Evolutionary conservation across 2,329 filamentous ascomycete species (phyloP).

Genomic region (Pseudogymnoascus sp.): DNA sequence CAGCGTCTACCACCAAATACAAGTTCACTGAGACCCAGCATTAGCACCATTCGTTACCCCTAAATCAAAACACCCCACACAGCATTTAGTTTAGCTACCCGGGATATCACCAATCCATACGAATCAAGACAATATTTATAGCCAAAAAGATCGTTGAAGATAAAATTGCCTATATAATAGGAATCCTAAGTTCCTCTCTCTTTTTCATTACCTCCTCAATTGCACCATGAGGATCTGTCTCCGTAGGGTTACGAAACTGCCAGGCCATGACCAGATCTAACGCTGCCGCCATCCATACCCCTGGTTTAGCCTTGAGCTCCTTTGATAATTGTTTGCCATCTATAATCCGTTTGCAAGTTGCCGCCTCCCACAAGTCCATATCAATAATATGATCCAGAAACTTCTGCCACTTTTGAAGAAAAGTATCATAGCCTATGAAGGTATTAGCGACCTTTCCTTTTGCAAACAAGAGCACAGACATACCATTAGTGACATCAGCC

Average conservation of each 20-base stretch:
- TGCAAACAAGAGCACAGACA: neutral
- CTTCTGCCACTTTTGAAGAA: slow-evolving; percentile 44
- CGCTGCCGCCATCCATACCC: slow-evolving; percentile 77
- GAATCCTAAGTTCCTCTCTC: slow-evolving; percentile 46
- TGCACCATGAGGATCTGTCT: slow-evolving; percentile 50
- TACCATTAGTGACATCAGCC: slow-evolving; percentile 35
- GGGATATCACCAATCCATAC: neutral
- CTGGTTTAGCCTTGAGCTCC: slow-evolving; percentile 59
- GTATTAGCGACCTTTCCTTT: slow-evolving; percentile 11
- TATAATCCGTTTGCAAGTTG: slow-evolving; percentile 55
- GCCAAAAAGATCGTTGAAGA: neutral
- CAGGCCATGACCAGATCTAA: slow-evolving; percentile 76
- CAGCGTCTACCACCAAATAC: neutral
- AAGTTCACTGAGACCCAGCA: neutral
- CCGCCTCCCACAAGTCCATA: slow-evolving; percentile 50
- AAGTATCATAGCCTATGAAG: slow-evolving; percentile 25
- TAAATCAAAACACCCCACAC: neutral
- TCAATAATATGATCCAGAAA: slow-evolving; percentile 50
- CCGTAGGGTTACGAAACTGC: slow-evolving; percentile 74
- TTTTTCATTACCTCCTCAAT: slow-evolving; percentile 51
- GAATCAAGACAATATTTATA: neutral
- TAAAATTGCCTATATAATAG: slow-evolving; percentile 1
- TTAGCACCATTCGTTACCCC: neutral
- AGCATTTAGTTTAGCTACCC: neutral
- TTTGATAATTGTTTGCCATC: slow-evolving; percentile 69